These are phyloP conservation scores for Entonaema liquescens DNA, from an alignment of 495 filamentous ascomycete species.

Conservation along the genomic window DNA sequence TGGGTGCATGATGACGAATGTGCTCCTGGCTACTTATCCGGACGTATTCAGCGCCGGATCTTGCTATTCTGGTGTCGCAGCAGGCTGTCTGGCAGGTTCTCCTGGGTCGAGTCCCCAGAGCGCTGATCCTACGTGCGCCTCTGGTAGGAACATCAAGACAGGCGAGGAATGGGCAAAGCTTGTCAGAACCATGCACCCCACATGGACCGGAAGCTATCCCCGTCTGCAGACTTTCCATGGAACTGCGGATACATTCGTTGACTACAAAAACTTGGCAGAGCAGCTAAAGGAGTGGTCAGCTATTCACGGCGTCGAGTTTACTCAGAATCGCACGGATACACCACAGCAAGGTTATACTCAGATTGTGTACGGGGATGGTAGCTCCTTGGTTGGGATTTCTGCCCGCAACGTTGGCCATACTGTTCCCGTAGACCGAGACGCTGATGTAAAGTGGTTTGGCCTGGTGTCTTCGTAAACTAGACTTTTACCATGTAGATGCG, in stretches of 20 bases:
- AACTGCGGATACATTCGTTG: constrained; percentile 46
- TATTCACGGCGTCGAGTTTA: constrained; percentile 45
- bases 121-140: constrained; percentile 54
- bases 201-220: constrained; percentile 49
- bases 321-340: constrained; percentile 45
- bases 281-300: constrained; percentile 55
- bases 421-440: constrained; percentile 50
- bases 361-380: constrained; percentile 55
- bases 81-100: constrained; percentile 51
- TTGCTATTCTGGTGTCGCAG: constrained; percentile 52
- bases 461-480: constrained; percentile 1
- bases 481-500: not conserved
- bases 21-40: constrained; percentile 49
- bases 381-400: constrained; percentile 51
- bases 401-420: constrained; percentile 60
- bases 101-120: constrained; percentile 47
- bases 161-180: constrained; percentile 46
- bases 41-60: constrained; percentile 53
- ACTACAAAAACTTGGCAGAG: constrained; percentile 54
- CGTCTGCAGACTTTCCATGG: constrained; percentile 54
- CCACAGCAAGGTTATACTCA: constrained; percentile 53
- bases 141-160: constrained; percentile 47
- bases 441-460: constrained; percentile 57
- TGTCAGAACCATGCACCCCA: constrained; percentile 46
- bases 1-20: constrained; percentile 63